phyloP scores from a whole-genome alignment of 768 basidiomycete species.

The Russula emetica region DNA sequence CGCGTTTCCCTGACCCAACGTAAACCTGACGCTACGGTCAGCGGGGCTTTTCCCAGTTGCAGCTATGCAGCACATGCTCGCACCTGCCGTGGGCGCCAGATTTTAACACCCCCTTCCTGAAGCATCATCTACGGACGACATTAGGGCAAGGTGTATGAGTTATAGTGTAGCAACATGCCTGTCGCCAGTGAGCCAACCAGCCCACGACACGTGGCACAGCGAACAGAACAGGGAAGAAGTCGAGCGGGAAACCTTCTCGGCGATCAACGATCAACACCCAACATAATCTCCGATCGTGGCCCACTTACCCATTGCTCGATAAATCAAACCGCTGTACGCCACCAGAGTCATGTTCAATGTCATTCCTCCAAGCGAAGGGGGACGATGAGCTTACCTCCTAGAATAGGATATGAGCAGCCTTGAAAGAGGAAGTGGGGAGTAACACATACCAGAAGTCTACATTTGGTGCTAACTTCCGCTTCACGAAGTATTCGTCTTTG shows the following conservation, averaged over 20 bases:
- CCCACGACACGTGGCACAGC: conserved; percentile 90
- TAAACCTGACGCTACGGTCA: conserved; percentile 48
- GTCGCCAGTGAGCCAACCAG: conserved; percentile 91
- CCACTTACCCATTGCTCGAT: conserved; percentile 80
- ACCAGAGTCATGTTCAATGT: not conserved
- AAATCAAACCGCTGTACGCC: conserved; percentile 68
- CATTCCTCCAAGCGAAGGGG: no score
- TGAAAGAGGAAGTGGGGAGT: not conserved
- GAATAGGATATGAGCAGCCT: conserved; percentile 13
- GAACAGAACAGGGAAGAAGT: conserved; percentile 93
- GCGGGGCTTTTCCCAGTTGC: not conserved
- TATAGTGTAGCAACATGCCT: conserved; percentile 42
- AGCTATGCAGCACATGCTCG: conserved; percentile 19
- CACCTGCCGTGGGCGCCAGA: conserved; percentile 86
- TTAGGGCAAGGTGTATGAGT: not conserved
- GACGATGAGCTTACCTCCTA: conserved; percentile 46
- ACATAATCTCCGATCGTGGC: conserved; percentile 10
- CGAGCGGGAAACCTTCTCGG: conserved; percentile 77
- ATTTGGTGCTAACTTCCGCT: conserved; percentile 78
- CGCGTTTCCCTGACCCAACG: conserved; percentile 67
- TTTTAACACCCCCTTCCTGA: conserved; percentile 83
- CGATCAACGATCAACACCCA: conserved; percentile 4
- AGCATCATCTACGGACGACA: conserved; percentile 74
- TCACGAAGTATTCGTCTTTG: conserved; percentile 86
- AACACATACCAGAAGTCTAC: conserved; percentile 79